Percentiles rank a stretch among this genome's conserved stretches.
These are phyloP conservation scores for Lonicera japonica DNA, from an alignment of 129 eudicot genomes.

Conservation along the genomic window DNA sequence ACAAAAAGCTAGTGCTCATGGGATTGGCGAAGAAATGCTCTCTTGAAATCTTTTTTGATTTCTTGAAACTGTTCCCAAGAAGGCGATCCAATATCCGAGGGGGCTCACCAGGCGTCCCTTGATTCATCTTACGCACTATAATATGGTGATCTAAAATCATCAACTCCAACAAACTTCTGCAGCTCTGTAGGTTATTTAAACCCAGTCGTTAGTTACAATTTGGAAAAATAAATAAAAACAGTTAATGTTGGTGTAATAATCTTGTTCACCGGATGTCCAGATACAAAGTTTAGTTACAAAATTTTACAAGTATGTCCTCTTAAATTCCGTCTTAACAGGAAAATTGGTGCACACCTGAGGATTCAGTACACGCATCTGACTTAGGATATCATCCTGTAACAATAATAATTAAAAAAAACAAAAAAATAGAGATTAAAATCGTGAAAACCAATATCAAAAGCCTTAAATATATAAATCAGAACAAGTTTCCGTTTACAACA, in stretches of 20 bases:
- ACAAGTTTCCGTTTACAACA: no score
- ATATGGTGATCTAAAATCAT: constrained; percentile 67
- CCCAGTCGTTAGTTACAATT: not conserved
- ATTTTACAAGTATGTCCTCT: no score
- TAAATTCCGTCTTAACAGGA: no score
- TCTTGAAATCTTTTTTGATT: constrained; percentile 36
- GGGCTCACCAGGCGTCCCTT: constrained; percentile 34
- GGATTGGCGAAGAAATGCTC: constrained; percentile 76
- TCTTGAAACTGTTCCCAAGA: constrained; percentile 31
- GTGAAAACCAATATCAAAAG: not conserved
- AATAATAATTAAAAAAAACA: not conserved
- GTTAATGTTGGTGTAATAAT: not conserved
- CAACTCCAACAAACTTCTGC: constrained; percentile 55
- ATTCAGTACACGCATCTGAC: constrained; percentile 54
- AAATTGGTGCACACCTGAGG: constrained; percentile 89
- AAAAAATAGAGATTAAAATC: not conserved
- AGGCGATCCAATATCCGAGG: constrained; percentile 50
- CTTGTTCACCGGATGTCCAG: no score
- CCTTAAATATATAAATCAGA: not conserved
- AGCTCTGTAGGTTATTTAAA: constrained; percentile 45
- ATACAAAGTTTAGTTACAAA: no score
- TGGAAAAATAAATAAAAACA: no score
- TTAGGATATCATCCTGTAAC: constrained; percentile 49
- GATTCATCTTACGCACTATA: constrained; percentile 55
- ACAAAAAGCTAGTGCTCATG: constrained; percentile 33